phyloP scores from a whole-genome alignment of 257 asterid genomes.

The Scutellaria galericulata region DNA sequence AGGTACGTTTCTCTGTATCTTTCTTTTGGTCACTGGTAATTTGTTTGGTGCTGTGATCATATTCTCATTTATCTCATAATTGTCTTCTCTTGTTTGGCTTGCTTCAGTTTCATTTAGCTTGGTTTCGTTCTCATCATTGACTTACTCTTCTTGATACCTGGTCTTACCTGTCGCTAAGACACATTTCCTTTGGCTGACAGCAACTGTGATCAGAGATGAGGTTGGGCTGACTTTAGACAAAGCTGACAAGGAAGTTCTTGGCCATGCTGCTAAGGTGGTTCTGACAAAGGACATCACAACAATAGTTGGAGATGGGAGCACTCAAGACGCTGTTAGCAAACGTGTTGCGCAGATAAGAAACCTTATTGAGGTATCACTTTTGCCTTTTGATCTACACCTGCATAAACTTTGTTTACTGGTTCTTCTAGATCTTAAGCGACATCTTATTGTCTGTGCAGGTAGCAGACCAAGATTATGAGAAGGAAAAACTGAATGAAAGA shows the following conservation, averaged over 20 bases:
- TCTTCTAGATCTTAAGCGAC: constrained; percentile 9
- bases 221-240: constrained; percentile 83
- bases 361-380: constrained; percentile 73
- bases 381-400: background rate
- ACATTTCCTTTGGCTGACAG: constrained; percentile 43
- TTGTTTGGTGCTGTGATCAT: background rate
- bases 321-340: constrained; percentile 82
- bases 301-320: constrained; percentile 96
- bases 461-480: constrained; percentile 94
- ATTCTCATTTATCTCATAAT: no score
- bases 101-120: background rate
- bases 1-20: constrained; percentile 51
- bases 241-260: constrained; percentile 88
- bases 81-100: background rate
- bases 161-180: constrained; percentile 1
- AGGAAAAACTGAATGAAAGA: constrained; percentile 85
- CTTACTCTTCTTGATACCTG: background rate
- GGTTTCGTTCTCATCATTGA: background rate
- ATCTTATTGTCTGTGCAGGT: constrained; percentile 46
- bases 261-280: constrained; percentile 95
- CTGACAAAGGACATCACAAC: constrained; percentile 89
- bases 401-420: background rate
- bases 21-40: background rate
- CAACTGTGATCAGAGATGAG: constrained; percentile 94
- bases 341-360: constrained; percentile 86